These are phyloP conservation scores for Kodamaea jinghongensis DNA, from an alignment of 805 yeast genomes.

Conservation along the genomic window DNA sequence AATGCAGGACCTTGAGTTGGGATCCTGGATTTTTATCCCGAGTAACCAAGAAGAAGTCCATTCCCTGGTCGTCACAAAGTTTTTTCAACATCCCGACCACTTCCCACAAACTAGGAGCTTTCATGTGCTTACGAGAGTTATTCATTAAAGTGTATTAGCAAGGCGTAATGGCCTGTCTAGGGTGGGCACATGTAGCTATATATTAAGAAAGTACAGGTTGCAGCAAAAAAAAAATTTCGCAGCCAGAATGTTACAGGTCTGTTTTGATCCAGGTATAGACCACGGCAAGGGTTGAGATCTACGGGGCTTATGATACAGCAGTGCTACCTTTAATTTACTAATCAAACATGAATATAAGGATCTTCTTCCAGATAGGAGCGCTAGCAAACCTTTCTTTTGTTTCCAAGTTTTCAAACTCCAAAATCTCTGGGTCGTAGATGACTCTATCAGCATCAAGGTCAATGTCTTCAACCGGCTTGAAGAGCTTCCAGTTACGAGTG, in stretches of 20 bases:
- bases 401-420: constrained; percentile 24
- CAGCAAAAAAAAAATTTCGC: no score
- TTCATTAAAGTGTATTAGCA: neutral
- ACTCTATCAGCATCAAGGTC: constrained; percentile 21
- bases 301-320: no score
- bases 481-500: constrained; percentile 22
- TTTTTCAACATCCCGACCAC: neutral
- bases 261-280: no score
- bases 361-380: constrained; percentile 14
- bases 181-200: no score
- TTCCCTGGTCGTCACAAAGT: neutral
- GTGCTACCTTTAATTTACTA: constrained; percentile 2
- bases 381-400: constrained; percentile 12
- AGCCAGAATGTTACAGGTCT: no score
- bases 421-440: constrained; percentile 21
- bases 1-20: constrained; percentile 4
- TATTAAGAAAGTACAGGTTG: no score
- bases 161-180: no score
- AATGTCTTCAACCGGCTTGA: constrained; percentile 19
- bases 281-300: no score
- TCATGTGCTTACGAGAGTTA: neutral
- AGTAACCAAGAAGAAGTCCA: constrained; percentile 1
- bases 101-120: neutral
- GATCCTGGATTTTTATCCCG: neutral
- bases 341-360: constrained; percentile 12